phyloP scores from a whole-genome alignment of 1,284 basidiomycete species.

The Apiotrichum akiyoshidainum region DNA sequence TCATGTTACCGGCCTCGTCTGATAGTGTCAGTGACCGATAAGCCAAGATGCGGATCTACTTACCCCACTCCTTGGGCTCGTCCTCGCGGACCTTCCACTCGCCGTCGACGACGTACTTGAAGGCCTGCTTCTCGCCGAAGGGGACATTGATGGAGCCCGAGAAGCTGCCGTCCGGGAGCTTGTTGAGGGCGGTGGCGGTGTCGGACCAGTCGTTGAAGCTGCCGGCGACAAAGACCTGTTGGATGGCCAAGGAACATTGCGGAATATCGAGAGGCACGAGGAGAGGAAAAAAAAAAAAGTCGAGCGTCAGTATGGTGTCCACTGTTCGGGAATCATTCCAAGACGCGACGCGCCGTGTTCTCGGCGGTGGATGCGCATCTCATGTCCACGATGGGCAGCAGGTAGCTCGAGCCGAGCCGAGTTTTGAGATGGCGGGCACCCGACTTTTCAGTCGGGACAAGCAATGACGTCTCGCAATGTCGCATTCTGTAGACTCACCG shows the following conservation, averaged over 20 bases:
- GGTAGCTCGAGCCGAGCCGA: neutral
- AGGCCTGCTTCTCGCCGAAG: slow-evolving; percentile 49
- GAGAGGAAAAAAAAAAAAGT: neutral
- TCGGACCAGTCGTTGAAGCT: slow-evolving; percentile 51
- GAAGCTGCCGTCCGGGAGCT: slow-evolving; percentile 43
- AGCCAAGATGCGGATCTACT: slow-evolving; percentile 16
- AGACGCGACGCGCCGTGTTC: too few species aligned
- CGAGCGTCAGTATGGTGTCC: neutral
- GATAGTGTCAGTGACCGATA: slow-evolving; percentile 11
- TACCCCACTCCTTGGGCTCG: slow-evolving; percentile 52
- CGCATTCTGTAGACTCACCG: slow-evolving; percentile 27
- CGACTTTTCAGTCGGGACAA: neutral
- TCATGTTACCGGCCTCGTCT: slow-evolving; percentile 52
- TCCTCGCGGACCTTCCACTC: slow-evolving; percentile 52
- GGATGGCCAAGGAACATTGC: neutral
- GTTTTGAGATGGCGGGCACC: neutral
- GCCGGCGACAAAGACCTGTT: slow-evolving; percentile 47
- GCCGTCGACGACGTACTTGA: slow-evolving; percentile 52
- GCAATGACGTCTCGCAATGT: slow-evolving; percentile 1
- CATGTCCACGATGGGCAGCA: neutral
- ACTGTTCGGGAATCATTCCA: too few species aligned
- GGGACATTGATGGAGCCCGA: slow-evolving; percentile 35
- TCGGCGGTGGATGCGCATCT: neutral
- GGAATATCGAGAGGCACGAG: neutral
- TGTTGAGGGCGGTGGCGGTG: slow-evolving; percentile 37